Percentiles rank a stretch among this genome's conserved stretches.
phyloP scores from a whole-genome alignment of 169 alveolate species.

The Cyclospora cayetanensis region DNA sequence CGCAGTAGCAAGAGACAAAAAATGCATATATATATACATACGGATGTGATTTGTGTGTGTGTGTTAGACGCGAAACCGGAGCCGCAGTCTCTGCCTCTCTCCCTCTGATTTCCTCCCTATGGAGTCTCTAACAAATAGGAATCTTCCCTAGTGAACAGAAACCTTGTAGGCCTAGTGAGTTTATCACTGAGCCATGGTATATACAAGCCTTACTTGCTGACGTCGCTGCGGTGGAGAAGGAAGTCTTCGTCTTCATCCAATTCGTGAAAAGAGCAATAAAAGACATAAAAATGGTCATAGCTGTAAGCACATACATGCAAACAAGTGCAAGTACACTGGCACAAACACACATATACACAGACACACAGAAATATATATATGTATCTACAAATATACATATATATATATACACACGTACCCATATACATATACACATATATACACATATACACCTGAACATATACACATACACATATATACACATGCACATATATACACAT shows the following conservation, averaged over 20 bases:
- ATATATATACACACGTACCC: background rate
- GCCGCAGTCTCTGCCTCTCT: too few species aligned
- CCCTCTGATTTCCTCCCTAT: too few species aligned
- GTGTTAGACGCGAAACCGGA: too few species aligned
- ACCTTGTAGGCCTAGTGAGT: too few species aligned
- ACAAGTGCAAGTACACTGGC: too few species aligned
- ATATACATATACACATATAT: background rate
- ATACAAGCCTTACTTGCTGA: background rate
- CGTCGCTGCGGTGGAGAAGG: conserved; percentile 40
- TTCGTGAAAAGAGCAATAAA: conserved; percentile 47
- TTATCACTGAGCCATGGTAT: too few species aligned
- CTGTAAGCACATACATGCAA: background rate
- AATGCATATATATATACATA: too few species aligned
- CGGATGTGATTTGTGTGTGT: too few species aligned
- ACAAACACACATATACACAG: too few species aligned
- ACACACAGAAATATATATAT: background rate
- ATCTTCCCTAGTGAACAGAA: too few species aligned
- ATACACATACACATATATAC: background rate
- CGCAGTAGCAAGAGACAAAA: too few species aligned
- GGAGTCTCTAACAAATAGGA: too few species aligned
- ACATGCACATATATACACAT: background rate
- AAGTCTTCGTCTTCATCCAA: conserved; percentile 54
- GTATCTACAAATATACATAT: background rate
- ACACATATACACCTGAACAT: background rate
- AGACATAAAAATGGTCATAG: conserved; percentile 53